These are phyloP conservation scores for Penicillium sp. DNA, from an alignment of 2,329 filamentous ascomycete species.

Conservation along the genomic window DNA sequence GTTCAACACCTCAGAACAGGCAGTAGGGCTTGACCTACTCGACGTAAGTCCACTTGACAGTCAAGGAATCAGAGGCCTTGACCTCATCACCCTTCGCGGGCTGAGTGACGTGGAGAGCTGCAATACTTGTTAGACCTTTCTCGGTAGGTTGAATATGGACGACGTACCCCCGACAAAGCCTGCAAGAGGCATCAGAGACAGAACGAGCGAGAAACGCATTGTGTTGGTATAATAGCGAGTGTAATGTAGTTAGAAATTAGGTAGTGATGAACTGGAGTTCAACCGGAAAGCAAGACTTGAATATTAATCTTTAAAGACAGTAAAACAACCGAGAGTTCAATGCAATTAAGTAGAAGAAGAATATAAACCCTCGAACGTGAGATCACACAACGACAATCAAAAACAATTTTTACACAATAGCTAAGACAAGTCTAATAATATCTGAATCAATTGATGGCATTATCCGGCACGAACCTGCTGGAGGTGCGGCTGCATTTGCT, in stretches of 20 bases:
- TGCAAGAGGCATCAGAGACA: constrained; percentile 30
- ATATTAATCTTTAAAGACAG: not conserved
- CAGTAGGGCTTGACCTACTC: constrained; percentile 23
- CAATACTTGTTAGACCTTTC: not conserved
- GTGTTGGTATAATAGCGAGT: constrained; percentile 12
- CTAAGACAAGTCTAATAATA: constrained; percentile 18
- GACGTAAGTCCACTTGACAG: constrained; percentile 44
- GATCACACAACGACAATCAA: constrained; percentile 1
- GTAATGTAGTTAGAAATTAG: not conserved
- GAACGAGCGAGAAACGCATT: constrained; percentile 31
- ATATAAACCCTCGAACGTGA: not conserved
- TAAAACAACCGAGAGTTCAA: not conserved
- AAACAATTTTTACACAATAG: not conserved
- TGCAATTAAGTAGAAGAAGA: not conserved
- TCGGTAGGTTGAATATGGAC: not conserved
- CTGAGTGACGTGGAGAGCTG: constrained; percentile 39
- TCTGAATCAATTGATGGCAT: constrained; percentile 10
- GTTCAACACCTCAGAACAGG: too few relatives aligned
- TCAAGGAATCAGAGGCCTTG: constrained; percentile 36
- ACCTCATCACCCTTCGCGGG: constrained; percentile 34
- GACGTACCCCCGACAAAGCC: constrained; percentile 31
- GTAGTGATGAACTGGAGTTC: not conserved
- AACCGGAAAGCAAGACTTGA: not conserved
- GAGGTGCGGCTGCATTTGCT: not conserved
- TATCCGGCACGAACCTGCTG: constrained; percentile 1